phyloP scores from a whole-genome alignment of 768 basidiomycete species.

The Hygrocybe punicea region DNA sequence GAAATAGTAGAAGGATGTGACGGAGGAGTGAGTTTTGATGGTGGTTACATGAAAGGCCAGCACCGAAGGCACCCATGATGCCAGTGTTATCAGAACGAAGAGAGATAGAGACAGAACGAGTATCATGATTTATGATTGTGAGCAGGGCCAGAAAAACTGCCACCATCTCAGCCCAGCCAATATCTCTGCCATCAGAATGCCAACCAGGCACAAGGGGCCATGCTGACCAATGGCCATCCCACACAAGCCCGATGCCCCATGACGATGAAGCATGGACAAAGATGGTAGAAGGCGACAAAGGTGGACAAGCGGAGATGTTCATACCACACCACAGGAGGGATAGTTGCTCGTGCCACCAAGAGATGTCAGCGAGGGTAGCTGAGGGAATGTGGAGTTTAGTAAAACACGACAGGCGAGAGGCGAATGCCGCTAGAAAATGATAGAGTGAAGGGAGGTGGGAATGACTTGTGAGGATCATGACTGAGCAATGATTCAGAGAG shows the following conservation, averaged over 20 bases:
- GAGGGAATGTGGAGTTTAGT: slow-evolving; percentile 14
- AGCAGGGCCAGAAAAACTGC: slow-evolving; percentile 23
- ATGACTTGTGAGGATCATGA: slow-evolving; percentile 20
- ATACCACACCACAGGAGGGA: neutral
- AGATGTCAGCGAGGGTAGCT: slow-evolving; percentile 20
- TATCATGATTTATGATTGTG: slow-evolving; percentile 10
- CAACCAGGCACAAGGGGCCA: slow-evolving; percentile 21
- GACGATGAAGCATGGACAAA: slow-evolving; percentile 21
- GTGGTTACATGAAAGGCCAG: slow-evolving; percentile 24
- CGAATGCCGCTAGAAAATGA: slow-evolving; percentile 15
- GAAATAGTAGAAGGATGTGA: slow-evolving; percentile 22
- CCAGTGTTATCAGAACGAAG: slow-evolving; percentile 33
- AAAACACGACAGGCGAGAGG: neutral
- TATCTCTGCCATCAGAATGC: slow-evolving; percentile 21
- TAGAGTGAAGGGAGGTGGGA: slow-evolving; percentile 24
- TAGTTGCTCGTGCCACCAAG: slow-evolving; percentile 27
- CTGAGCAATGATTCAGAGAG: slow-evolving; percentile 29
- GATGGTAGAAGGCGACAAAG: slow-evolving; percentile 8
- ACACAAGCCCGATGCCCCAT: slow-evolving; percentile 29
- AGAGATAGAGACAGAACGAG: slow-evolving; percentile 14
- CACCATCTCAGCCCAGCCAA: slow-evolving; percentile 32
- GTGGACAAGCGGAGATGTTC: slow-evolving; percentile 2
- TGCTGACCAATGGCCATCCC: slow-evolving; percentile 19
- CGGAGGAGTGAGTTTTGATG: slow-evolving; percentile 30
- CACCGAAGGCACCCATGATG: slow-evolving; percentile 26